Evolutionary conservation across 345 rosid species (phyloP).

Genomic region (Brassica carinata): DNA sequence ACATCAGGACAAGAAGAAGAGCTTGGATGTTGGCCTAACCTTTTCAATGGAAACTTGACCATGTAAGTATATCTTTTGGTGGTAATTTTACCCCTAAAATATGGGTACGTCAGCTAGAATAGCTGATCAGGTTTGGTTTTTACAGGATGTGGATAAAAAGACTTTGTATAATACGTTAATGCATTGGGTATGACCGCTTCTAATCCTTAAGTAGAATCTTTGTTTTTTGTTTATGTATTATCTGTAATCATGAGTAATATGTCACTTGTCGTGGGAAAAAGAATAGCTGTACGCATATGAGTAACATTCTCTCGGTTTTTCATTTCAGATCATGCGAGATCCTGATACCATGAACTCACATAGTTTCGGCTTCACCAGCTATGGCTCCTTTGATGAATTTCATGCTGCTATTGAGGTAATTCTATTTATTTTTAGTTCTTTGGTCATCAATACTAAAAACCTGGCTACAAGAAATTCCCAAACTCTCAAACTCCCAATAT

Average conservation of each 20-base stretch:
- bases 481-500: constrained; percentile 22
- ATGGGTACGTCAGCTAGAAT: neutral
- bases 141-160: constrained; percentile 95
- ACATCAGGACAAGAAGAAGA: constrained; percentile 18
- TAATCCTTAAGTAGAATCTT: constrained; percentile 76
- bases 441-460: neutral
- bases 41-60: constrained; percentile 97
- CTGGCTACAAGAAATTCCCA: neutral
- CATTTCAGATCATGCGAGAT: constrained; percentile 79
- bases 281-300: neutral
- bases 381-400: constrained; percentile 62
- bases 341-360: constrained; percentile 77
- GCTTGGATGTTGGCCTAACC: constrained; percentile 95
- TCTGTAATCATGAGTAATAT: neutral
- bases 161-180: constrained; percentile 88
- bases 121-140: constrained; percentile 15
- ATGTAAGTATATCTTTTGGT: constrained; percentile 52
- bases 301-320: neutral
- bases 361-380: constrained; percentile 88
- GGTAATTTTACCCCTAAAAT: neutral
- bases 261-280: neutral
- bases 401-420: constrained; percentile 96
- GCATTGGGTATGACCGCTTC: constrained; percentile 94
- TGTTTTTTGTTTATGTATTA: neutral
- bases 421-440: neutral